Percentiles rank a stretch among this genome's conserved stretches.
Evolutionary conservation across 179 eudicot genomes (phyloP).

Genomic region (Carnegiea gigantea): DNA sequence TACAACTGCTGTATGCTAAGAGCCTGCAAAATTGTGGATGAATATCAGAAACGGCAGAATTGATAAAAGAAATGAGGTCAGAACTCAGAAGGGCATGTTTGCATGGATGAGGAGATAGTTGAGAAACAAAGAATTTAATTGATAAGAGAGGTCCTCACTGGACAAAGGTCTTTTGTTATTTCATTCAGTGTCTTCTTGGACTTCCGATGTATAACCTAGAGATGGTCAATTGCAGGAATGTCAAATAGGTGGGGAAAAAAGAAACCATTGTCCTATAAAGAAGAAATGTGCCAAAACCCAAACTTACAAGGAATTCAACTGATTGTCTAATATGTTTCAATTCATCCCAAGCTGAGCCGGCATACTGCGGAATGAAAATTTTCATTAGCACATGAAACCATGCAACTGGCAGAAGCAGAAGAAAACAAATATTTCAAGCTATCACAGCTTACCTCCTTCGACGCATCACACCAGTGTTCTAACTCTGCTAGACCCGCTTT

Average conservation of each 20-base stretch:
- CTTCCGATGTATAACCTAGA: constrained; percentile 94
- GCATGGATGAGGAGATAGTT: background rate
- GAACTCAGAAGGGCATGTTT: background rate
- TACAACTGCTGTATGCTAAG: constrained; percentile 93
- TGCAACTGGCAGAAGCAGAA: background rate
- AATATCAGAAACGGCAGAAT: constrained; percentile 10
- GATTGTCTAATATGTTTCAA: constrained; percentile 98
- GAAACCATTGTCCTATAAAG: background rate
- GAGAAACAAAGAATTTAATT: background rate
- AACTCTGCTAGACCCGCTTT: constrained; percentile 90
- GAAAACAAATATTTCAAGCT: background rate
- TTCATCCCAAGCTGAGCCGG: constrained; percentile 96
- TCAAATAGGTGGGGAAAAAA: background rate
- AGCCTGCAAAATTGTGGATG: constrained; percentile 47
- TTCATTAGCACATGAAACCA: constrained; percentile 1
- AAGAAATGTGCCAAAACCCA: constrained; percentile 11
- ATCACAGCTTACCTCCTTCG: constrained; percentile 43
- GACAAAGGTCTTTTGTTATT: constrained; percentile 91
- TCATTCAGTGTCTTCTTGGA: constrained; percentile 88
- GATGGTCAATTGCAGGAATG: constrained; percentile 1
- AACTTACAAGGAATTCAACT: constrained; percentile 91
- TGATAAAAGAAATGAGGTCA: background rate
- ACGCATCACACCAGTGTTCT: constrained; percentile 77
- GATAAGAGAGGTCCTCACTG: constrained; percentile 46
- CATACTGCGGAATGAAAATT: constrained; percentile 51